Evolutionary conservation across 441 rosid genomes (phyloP).

Genomic region (Monsonia emarginata): DNA sequence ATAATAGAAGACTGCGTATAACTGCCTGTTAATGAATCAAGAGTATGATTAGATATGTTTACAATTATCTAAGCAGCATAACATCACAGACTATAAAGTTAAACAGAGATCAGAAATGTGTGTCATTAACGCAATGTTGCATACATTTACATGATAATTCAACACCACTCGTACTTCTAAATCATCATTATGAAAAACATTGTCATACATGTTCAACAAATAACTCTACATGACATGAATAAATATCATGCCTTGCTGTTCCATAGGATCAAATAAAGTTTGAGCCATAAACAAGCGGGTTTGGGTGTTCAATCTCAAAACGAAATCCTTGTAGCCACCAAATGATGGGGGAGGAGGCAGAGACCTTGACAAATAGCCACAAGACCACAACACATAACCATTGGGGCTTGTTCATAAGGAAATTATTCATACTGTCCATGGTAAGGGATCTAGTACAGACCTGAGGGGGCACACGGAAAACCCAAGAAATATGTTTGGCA

Average conservation of each 20-base stretch:
- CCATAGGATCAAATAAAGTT: background rate
- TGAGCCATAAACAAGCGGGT: background rate
- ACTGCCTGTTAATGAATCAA: conserved; percentile 44
- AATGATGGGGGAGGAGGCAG: background rate
- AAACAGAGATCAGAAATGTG: background rate
- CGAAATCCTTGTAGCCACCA: background rate
- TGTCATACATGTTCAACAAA: background rate
- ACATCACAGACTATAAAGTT: background rate
- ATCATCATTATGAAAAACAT: background rate
- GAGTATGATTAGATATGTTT: conserved; percentile 10
- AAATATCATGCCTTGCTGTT: background rate
- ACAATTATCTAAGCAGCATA: background rate
- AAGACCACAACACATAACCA: background rate
- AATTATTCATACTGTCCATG: background rate
- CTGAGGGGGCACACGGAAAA: background rate
- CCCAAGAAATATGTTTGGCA: background rate
- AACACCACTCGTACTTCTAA: background rate
- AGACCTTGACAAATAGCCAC: background rate
- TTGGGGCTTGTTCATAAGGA: background rate
- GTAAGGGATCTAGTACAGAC: background rate
- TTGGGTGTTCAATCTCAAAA: conserved; percentile 1
- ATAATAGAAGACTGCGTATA: conserved; percentile 59
- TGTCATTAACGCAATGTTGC: background rate
- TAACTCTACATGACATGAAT: background rate
- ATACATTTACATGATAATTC: background rate